Base-by-base conservation (phyloP, 176 grass and related monocot genomes). In the Cenchrus purpureus region DNA sequence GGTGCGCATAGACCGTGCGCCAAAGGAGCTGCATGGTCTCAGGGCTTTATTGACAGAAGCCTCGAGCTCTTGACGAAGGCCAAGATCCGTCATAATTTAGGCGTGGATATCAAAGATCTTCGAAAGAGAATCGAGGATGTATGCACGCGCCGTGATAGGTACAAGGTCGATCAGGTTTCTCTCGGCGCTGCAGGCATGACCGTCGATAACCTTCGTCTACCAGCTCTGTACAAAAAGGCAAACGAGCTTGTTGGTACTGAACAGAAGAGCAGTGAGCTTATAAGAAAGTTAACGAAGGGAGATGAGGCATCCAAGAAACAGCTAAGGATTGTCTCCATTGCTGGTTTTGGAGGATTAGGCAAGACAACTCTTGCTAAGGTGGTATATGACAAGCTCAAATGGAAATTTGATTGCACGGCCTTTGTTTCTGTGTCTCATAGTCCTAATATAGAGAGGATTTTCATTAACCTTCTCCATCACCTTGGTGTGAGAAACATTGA, bases 361-460 rank as follows among this genome's bases (percentile, higher is more conserved):
- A 89, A 79, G 56, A 89, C 70, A 2, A 83, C 79, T 25, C 22
- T 77, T 40, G 74, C 79, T 12, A 88, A 48, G 15, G 3, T 12
- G 3, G 79, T 82, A 32, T 77, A 68, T 20, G 17, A 57, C 1
- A 67, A 50, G 44, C 28, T 88, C 11, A 82, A 54, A 17, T 0
- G 0, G 0, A 1, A 75, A 12, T 71, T 86, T 4, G 3, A 20
- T 11, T 71, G 84, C 1, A 29, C 13, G 1, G 70, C 79, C 5
- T 51, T 83, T 52, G 28, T 63, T 74, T 52, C 25, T 0, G 7
- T 74, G 11, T 54, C 82, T 2, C 63, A 34, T 20, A 80, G 19
- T 60, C 67, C 55, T 1, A 32, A 80, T 49, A 31, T 61, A 19
- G 4, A 12, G 0, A 51, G 32, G 0, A 22, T 86, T 8, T 71